These are phyloP conservation scores for Malassezia nana DNA, from an alignment of 1,284 basidiomycete species.

Conservation along the genomic window DNA sequence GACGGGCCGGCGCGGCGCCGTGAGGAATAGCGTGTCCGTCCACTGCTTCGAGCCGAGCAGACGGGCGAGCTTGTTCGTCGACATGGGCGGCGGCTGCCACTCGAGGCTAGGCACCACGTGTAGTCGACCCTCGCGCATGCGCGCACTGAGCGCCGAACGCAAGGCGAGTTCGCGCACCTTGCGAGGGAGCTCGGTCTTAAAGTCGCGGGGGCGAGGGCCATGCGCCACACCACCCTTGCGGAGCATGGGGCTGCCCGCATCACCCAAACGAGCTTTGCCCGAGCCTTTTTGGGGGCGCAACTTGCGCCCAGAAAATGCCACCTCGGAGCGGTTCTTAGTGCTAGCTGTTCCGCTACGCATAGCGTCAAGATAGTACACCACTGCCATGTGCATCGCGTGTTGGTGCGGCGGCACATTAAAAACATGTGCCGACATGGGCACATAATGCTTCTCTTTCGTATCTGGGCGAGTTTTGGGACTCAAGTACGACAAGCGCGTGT, in stretches of 20 bases:
- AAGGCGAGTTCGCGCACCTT: constrained; percentile 89
- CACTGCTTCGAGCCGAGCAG: constrained; percentile 34
- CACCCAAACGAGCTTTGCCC: constrained; percentile 79
- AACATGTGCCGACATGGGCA: constrained; percentile 67
- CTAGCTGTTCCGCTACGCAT: constrained; percentile 78
- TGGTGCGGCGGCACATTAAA: constrained; percentile 73
- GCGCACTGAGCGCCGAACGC: constrained; percentile 71
- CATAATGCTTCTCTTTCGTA: constrained; percentile 33
- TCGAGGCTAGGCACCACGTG: constrained; percentile 60
- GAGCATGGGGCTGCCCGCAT: constrained; percentile 75
- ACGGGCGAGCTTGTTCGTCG: constrained; percentile 31
- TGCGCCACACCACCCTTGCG: constrained; percentile 84
- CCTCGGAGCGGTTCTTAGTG: constrained; percentile 83
- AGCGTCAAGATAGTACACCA: constrained; percentile 76
- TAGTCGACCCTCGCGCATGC: constrained; percentile 64
- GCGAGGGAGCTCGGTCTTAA: constrained; percentile 75
- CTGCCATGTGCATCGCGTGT: constrained; percentile 86
- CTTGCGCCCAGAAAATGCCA: constrained; percentile 76
- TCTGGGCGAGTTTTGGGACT: constrained; percentile 10
- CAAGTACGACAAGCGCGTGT: constrained; percentile 13
- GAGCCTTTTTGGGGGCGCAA: constrained; percentile 83
- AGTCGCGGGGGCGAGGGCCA: constrained; percentile 79
- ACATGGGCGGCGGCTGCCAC: constrained; percentile 38
- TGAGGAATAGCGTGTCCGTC: constrained; percentile 40
- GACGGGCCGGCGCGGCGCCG: constrained; percentile 35